Conservation (phyloP, 768 basidiomycete genomes). For the Tulasnella sp. region DNA sequence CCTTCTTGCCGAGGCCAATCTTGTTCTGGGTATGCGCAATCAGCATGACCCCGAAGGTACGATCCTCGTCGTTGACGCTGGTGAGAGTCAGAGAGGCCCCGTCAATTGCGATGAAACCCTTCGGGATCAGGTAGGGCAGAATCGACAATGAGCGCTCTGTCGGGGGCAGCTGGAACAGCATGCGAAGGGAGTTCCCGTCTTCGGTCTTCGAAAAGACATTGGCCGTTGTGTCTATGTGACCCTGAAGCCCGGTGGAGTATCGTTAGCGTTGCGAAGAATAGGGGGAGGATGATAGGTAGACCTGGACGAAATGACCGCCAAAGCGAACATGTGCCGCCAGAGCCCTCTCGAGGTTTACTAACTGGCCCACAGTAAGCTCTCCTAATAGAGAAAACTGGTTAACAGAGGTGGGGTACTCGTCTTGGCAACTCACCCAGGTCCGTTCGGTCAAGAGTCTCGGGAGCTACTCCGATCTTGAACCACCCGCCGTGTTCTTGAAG, state of each 20-base stretch:
- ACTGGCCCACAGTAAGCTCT: conserved; percentile 60
- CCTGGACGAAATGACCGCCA: conserved; percentile 97
- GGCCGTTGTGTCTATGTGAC: conserved; percentile 87
- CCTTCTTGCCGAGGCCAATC: conserved; percentile 67
- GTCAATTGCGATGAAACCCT: conserved; percentile 91
- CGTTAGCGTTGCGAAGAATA: neutral
- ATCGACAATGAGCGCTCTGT: conserved; percentile 48
- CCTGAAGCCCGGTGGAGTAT: conserved; percentile 36
- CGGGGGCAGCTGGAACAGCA: conserved; percentile 64
- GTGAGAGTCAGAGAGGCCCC: conserved; percentile 90
- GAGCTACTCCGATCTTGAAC: conserved; percentile 92
- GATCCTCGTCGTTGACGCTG: conserved; percentile 46
- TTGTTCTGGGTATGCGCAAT: conserved; percentile 88
- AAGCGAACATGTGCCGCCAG: conserved; percentile 86
- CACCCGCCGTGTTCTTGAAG: conserved; percentile 43
- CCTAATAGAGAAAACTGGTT: conserved; percentile 34
- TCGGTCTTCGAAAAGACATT: conserved; percentile 47
- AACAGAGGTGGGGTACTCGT: neutral
- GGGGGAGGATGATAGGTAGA: conserved; percentile 25
- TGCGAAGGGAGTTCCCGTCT: conserved; percentile 82
- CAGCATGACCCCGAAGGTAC: conserved; percentile 82
- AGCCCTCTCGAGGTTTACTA: conserved; percentile 87
- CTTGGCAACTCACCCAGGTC: conserved; percentile 56
- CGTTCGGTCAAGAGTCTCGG: conserved; percentile 84
- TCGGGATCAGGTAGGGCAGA: conserved; percentile 74